Evolutionary conservation across 129 eudicot genomes (phyloP).

Genomic region (Rutidosis leptorrhynchoides): DNA sequence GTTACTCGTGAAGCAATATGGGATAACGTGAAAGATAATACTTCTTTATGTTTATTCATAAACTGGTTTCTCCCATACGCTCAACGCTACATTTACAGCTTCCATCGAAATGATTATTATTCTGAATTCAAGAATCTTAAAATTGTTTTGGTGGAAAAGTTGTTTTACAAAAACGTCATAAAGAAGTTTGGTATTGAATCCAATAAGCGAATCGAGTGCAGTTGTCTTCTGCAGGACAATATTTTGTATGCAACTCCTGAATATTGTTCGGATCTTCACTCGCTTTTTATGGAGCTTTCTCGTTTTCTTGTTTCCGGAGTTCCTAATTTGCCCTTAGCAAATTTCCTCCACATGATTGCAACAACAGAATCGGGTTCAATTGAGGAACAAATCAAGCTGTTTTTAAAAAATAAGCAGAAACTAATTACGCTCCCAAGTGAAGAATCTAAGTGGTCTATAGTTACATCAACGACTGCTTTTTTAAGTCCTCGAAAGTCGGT

Average conservation of each 20-base stretch:
- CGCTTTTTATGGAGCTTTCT: slow-evolving; percentile 69
- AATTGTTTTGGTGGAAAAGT: slow-evolving; percentile 64
- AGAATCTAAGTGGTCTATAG: slow-evolving; percentile 62
- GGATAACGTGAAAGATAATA: slow-evolving; percentile 48
- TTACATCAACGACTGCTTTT: too few species aligned
- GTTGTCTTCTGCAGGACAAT: slow-evolving; percentile 60
- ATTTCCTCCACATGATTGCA: slow-evolving; percentile 81
- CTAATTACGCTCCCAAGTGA: slow-evolving; percentile 62
- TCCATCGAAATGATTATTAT: slow-evolving; percentile 47
- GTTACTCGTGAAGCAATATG: slow-evolving; percentile 71
- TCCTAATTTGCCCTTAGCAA: slow-evolving; percentile 68
- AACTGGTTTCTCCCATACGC: slow-evolving; percentile 81
- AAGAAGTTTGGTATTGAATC: slow-evolving; percentile 42
- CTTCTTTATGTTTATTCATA: slow-evolving; percentile 44
- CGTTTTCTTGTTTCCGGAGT: slow-evolving; percentile 47
- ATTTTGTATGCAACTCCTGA: slow-evolving; percentile 53
- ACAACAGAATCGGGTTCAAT: slow-evolving; percentile 70
- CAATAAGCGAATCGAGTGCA: slow-evolving; percentile 50
- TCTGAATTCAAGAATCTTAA: slow-evolving; percentile 41
- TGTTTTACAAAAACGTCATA: slow-evolving; percentile 59
- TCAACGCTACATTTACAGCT: slow-evolving; percentile 59
- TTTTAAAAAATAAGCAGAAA: slow-evolving; percentile 68
- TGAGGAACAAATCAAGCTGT: slow-evolving; percentile 61
- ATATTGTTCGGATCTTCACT: slow-evolving; percentile 46
- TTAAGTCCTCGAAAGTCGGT: too few species aligned